Evolutionary conservation across 129 eudicot genomes (phyloP).

Genomic region (Centrapalus pauciflorus): DNA sequence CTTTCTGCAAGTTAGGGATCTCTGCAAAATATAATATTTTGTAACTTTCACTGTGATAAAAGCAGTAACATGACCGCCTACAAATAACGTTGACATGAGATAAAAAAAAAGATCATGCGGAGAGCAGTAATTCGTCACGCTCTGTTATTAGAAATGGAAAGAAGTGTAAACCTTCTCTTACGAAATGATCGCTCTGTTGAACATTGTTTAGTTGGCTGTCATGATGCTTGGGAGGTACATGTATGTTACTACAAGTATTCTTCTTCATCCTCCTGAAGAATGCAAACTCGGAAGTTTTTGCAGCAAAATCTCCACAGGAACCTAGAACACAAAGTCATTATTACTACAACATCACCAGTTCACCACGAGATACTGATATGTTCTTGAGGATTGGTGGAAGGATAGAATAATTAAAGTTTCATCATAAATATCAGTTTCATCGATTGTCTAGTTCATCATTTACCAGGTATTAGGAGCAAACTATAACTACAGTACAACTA

Average conservation of each 20-base stretch:
- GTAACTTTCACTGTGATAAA: not conserved
- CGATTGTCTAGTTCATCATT: not conserved
- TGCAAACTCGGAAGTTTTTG: constrained; percentile 79
- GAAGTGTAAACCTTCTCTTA: constrained; percentile 23
- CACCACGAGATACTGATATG: not conserved
- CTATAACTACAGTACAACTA: not conserved
- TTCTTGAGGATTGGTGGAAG: not conserved
- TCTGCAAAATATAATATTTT: constrained; percentile 30
- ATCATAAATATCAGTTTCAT: not conserved
- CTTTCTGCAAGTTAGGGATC: constrained; percentile 12
- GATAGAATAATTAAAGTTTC: not conserved
- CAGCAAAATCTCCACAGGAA: constrained; percentile 39
- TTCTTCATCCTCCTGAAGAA: constrained; percentile 60
- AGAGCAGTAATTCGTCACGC: not conserved
- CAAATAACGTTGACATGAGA: not conserved
- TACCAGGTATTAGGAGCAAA: not conserved
- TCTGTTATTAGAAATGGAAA: not conserved
- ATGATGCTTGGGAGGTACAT: constrained; percentile 17
- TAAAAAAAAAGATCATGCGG: not conserved
- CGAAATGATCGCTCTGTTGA: constrained; percentile 15
- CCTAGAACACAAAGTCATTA: not conserved
- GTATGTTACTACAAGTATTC: constrained; percentile 8
- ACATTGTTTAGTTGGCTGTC: constrained; percentile 17
- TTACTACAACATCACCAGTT: constrained; percentile 6
- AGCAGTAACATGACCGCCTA: not conserved